Evolutionary conservation across 768 basidiomycete species (phyloP), one percentile per base, ranked within the genome.

Genomic region (Symmetrospora coprosmae): DNA sequence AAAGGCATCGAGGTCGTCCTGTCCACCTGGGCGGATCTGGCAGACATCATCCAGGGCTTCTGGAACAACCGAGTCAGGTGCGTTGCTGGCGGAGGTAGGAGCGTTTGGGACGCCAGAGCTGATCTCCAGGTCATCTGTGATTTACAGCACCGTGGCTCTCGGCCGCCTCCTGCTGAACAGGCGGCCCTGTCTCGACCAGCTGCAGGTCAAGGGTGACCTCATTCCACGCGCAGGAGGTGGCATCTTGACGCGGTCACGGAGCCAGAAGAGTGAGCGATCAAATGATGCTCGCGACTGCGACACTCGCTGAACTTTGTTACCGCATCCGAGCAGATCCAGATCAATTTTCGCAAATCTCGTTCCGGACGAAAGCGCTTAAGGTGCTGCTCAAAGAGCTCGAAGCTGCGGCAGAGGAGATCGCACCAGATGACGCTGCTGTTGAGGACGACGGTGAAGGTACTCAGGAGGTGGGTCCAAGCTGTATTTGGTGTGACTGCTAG

Each of bases 191-290:
- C 66, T 96, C 65, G 79, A 80, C 64, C 77, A 74, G 34, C 73
- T 94, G 13, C 71, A 76, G 27, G 92, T 97, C 43, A 91, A 90
- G 71, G 92, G 92, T 7, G 90, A 96, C 70, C 80, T 94, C 60
- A 82, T 97, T 45, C 78, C 82, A 66, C 87, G 85, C 28, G 79
- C 81, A 66, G 78, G 91, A 72, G 84, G 88, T 90, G 89, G 88
- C 68, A 96, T 97, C 72, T 88, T 96, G 86, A 97, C 94, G 47
- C 81, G 94, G 63, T 92, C 92, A 31, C 79, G 81, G 68, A 87
- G 94, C 50, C 86, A 82, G 75, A 78, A 77, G 65, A 84, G 91
- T 94, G 73, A 72, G 84, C 73, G 39, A 50, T 21, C 11, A 16
- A 6, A 45, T 38, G 28, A 13, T 14, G 8, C 30, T 9, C 11